phyloP scores from a whole-genome alignment of 108 stramenopile species.

The Nitzschia putrida region DNA sequence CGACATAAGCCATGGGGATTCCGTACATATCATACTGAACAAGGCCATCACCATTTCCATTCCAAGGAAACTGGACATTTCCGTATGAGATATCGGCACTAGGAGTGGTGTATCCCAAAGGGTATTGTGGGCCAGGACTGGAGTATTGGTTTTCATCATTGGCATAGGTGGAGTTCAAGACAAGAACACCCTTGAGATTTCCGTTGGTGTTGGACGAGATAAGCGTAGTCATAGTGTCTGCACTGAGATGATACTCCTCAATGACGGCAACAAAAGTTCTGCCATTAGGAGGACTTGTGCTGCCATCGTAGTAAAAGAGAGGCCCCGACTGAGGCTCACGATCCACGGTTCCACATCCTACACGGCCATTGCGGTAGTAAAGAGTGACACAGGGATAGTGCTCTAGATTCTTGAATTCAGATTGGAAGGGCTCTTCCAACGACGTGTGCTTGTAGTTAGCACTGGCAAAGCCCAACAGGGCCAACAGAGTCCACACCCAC shows the following conservation, averaged over 20 bases:
- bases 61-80: conserved; percentile 71
- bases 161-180: conserved; percentile 51
- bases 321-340: conserved; percentile 56
- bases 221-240: conserved; percentile 43
- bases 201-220: conserved; percentile 40
- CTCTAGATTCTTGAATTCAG: conserved; percentile 48
- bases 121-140: conserved; percentile 62
- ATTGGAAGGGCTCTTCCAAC: conserved; percentile 65
- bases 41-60: conserved; percentile 64
- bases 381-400: conserved; percentile 74
- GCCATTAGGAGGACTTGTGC: conserved; percentile 18
- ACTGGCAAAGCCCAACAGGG: background rate
- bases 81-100: conserved; percentile 54
- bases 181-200: conserved; percentile 71
- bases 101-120: conserved; percentile 73
- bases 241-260: conserved; percentile 60
- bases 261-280: conserved; percentile 70
- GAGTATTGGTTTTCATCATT: conserved; percentile 23
- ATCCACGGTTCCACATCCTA: conserved; percentile 76
- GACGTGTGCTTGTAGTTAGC: conserved; percentile 15
- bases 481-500: background rate
- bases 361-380: conserved; percentile 71
- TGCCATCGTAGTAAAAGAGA: conserved; percentile 52
- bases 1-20: conserved; percentile 71
- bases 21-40: conserved; percentile 64